phyloP scores from a whole-genome alignment of 345 rosid genomes.

The Angophora floribunda region DNA sequence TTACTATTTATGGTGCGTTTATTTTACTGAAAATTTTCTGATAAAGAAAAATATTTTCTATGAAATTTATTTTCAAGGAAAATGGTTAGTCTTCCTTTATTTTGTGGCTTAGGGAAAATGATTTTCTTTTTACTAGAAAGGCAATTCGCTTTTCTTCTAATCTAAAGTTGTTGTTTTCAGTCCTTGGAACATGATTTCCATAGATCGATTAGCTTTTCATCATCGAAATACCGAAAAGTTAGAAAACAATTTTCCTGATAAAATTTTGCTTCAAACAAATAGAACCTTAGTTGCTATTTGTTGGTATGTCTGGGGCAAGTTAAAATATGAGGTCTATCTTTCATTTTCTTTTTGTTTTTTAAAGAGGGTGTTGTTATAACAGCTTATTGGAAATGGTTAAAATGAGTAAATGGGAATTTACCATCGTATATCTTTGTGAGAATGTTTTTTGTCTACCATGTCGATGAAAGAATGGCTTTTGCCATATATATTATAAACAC shows the following conservation, averaged over 20 bases:
- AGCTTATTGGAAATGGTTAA: neutral
- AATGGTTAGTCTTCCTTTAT: neutral
- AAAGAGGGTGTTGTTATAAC: neutral
- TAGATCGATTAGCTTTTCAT: too few species aligned
- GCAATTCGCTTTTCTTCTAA: neutral
- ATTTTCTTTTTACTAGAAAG: too few species aligned
- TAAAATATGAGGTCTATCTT: too few species aligned
- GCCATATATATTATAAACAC: too few species aligned
- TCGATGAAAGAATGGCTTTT: neutral
- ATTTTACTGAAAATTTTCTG: neutral
- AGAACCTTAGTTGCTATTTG: neutral
- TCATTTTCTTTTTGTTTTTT: too few species aligned
- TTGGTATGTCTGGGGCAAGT: neutral
- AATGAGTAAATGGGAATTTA: neutral
- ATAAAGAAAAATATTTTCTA: too few species aligned
- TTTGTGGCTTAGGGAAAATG: neutral
- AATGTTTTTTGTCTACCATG: neutral
- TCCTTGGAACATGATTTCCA: too few species aligned
- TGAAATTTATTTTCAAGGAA: too few species aligned
- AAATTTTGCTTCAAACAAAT: too few species aligned
- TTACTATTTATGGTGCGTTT: neutral
- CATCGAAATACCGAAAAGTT: fast-evolving
- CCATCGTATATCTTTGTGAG: neutral
- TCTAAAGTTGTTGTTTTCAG: neutral
- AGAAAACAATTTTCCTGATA: too few species aligned